phyloP scores from a whole-genome alignment of 441 rosid genomes.

The Metrosideros polymorpha region DNA sequence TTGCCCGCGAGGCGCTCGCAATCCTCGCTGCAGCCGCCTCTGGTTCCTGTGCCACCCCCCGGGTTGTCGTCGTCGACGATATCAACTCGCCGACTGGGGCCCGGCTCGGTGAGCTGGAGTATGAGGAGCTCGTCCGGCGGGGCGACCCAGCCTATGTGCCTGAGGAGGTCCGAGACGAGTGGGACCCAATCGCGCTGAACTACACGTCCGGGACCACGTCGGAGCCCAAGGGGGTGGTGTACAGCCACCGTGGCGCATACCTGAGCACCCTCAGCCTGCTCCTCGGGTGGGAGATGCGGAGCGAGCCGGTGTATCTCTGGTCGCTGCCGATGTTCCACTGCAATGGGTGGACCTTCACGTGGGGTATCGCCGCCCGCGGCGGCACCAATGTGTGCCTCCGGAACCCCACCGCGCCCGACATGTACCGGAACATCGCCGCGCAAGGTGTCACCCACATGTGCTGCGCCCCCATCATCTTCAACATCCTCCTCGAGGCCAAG shows the following conservation, averaged over 20 bases:
- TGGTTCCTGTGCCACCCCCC: background rate
- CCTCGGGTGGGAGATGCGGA: background rate
- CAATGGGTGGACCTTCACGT: constrained; percentile 1
- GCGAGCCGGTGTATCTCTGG: background rate
- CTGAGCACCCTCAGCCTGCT: background rate
- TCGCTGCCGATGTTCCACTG: background rate
- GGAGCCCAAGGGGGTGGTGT: background rate
- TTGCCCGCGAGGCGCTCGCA: background rate
- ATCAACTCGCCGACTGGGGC: background rate
- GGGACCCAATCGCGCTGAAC: background rate
- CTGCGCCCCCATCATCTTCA: background rate
- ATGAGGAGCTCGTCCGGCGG: background rate
- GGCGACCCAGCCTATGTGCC: background rate
- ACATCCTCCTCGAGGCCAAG: background rate
- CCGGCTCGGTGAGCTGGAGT: background rate
- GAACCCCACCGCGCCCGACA: background rate
- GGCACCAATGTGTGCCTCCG: background rate
- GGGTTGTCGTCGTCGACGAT: background rate
- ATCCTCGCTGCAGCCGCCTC: background rate
- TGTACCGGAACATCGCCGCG: background rate
- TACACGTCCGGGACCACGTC: background rate
- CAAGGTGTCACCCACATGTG: background rate
- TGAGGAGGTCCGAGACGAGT: background rate
- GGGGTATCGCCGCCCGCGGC: background rate
- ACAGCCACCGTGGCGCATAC: background rate